phyloP scores from a whole-genome alignment of 139 green algal species.

The Dunaliella primolecta region DNA sequence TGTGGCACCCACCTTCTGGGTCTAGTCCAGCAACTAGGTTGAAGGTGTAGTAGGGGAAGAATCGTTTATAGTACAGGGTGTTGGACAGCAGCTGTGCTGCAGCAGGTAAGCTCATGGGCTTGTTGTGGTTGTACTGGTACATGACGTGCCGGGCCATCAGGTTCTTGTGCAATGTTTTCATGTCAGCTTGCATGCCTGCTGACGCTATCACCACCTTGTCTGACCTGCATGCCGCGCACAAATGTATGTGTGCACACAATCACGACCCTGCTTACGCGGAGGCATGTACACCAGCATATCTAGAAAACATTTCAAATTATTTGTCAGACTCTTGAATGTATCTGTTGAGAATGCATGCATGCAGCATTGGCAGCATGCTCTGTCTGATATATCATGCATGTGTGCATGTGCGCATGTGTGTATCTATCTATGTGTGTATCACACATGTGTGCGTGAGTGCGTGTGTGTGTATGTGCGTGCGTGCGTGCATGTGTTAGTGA shows the following conservation, averaged over 20 bases:
- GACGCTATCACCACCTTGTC: slow-evolving; percentile 83
- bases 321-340: no score
- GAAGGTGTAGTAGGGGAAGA: slow-evolving; percentile 99
- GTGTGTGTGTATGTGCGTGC: neutral
- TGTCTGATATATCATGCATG: no score
- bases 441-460: neutral
- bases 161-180: slow-evolving; percentile 87
- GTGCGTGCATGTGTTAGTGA: neutral
- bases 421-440: neutral
- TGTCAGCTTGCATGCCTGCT: slow-evolving; percentile 91
- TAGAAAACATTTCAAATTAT: neutral
- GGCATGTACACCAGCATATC: neutral
- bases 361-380: no score
- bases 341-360: no score
- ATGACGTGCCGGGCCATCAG: slow-evolving; percentile 71
- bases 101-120: slow-evolving; percentile 83
- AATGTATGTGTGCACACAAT: no score
- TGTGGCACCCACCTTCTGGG: slow-evolving; percentile 64
- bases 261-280: no score
- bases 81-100: slow-evolving; percentile 95
- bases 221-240: slow-evolving; percentile 14
- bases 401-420: neutral
- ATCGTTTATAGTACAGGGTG: slow-evolving; percentile 96
- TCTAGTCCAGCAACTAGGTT: slow-evolving; percentile 95
- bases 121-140: slow-evolving; percentile 87